Conservation (phyloP, 768 basidiomycete genomes). For the Imleria badia region DNA sequence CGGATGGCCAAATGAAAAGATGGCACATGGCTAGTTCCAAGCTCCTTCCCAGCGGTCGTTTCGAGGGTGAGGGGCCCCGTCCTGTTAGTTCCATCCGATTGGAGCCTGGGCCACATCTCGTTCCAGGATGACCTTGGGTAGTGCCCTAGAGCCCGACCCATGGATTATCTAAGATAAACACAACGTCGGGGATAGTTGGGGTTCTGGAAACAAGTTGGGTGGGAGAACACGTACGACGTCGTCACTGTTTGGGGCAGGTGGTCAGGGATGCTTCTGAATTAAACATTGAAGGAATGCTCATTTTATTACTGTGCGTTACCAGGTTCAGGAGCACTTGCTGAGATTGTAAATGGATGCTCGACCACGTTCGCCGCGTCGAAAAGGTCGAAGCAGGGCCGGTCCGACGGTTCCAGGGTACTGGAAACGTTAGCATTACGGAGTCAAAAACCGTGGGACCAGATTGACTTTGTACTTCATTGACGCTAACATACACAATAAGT, state of each 20-base stretch:
- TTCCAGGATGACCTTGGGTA: too few relatives aligned
- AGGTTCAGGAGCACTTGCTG: background rate
- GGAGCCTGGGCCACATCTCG: too few relatives aligned
- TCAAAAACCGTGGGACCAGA: background rate
- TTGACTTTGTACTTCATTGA: conserved; percentile 1
- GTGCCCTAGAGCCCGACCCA: too few relatives aligned
- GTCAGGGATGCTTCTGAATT: too few relatives aligned
- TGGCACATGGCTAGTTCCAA: background rate
- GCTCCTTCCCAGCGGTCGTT: too few relatives aligned
- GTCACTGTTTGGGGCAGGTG: background rate
- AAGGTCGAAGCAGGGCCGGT: background rate
- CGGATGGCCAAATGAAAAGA: background rate
- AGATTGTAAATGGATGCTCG: background rate
- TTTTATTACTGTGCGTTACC: background rate
- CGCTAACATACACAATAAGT: background rate
- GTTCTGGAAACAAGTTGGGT: too few relatives aligned
- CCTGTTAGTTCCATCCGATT: background rate
- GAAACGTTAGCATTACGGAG: background rate
- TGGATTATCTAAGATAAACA: background rate
- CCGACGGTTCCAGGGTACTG: background rate
- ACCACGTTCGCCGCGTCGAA: background rate
- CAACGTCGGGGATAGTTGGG: background rate
- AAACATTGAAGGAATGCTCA: too few relatives aligned
- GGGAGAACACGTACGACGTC: background rate
- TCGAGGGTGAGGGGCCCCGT: too few relatives aligned